Conservation (phyloP, 495 filamentous ascomycete species). For the Penicillium paradoxum region DNA sequence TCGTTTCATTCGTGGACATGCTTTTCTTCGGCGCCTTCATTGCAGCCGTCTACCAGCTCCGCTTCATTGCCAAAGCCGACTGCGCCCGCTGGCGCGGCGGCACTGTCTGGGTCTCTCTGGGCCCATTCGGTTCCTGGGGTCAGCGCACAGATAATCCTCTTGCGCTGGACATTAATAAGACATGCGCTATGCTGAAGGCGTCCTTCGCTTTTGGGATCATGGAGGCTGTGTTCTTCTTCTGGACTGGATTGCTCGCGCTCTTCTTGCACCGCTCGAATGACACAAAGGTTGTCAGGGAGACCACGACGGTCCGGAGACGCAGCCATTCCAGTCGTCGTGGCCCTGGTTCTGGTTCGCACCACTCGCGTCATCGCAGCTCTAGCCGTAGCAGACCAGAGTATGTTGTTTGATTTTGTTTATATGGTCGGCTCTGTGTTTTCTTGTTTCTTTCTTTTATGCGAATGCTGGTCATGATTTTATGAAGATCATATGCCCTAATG, state of each 20-base stretch:
- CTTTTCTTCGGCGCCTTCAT: constrained; percentile 79
- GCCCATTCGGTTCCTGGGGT: constrained; percentile 51
- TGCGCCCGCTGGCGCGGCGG: constrained; percentile 55
- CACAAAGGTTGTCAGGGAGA: constrained; percentile 41
- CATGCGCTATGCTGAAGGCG: constrained; percentile 85
- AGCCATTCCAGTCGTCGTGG: constrained; percentile 40
- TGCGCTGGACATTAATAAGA: constrained; percentile 57
- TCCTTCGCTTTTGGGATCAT: constrained; percentile 84
- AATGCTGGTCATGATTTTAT: constrained; percentile 1
- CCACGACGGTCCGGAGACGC: constrained; percentile 32
- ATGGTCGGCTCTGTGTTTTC: neutral
- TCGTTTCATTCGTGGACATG: constrained; percentile 76
- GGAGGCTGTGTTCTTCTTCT: constrained; percentile 75
- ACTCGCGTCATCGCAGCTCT: constrained; percentile 31
- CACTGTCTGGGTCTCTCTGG: constrained; percentile 52
- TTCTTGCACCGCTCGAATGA: constrained; percentile 44
- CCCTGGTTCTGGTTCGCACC: constrained; percentile 25
- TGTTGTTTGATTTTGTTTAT: constrained; percentile 27
- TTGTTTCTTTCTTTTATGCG: neutral
- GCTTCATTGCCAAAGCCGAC: constrained; percentile 60
- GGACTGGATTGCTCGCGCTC: constrained; percentile 61
- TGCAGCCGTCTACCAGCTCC: constrained; percentile 69
- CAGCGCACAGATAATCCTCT: constrained; percentile 34
- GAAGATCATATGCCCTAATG: constrained; percentile 5
- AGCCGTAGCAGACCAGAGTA: constrained; percentile 35